Evolutionary conservation across 306 rosid species (phyloP), one percentile per base, ranked within the genome.

Genomic region (Rosa chinensis): DNA sequence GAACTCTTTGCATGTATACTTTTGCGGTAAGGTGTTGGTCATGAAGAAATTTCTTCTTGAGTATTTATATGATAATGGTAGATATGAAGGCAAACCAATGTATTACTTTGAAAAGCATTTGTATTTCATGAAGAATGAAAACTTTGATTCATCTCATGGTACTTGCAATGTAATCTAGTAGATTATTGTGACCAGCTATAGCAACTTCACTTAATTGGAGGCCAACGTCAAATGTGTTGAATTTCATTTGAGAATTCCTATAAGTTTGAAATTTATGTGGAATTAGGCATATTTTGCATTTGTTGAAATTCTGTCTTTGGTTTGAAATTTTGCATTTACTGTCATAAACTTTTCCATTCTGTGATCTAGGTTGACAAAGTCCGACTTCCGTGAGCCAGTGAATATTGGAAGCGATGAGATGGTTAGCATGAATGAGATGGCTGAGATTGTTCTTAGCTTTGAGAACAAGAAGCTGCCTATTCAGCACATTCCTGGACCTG

Each of bases 371-470:
- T 90, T 95, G 96, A 95, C 99, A 0, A 95, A 95, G 79, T 95
- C 99, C 4, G 99, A 95, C 82, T 95, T 95, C 84, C 88, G 93
- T 1, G 99, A 95, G 85, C 98, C 99, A 11, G 98, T 95, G 77
- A 95, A 95, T 77, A 93, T 93, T 82, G 99, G 99, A 85, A 95
- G 99, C 43, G 98, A 95, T 52, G 99, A 95, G 88, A 95, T 95
- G 99, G 99, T 95, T 7, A 92, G 99, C 96, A 95, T 95, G 99
- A 93, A 95, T 81, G 99, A 93, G 77, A 95, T 95, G 99, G 99
- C 98, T 50, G 99, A 92, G 85, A 95, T 92, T 72, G 93, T 95
- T 76, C 96, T 92, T 45, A 83, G 98, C 89, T 93, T 95, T 87
- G 99, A 95, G 84, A 43, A 83, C 87, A 95, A 89, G 87, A 88